A percentile compares a stretch with the other conserved stretches of the same genome.
phyloP scores from a whole-genome alignment of 1,139 yeast species.

The Yamadazyma triangularis region DNA sequence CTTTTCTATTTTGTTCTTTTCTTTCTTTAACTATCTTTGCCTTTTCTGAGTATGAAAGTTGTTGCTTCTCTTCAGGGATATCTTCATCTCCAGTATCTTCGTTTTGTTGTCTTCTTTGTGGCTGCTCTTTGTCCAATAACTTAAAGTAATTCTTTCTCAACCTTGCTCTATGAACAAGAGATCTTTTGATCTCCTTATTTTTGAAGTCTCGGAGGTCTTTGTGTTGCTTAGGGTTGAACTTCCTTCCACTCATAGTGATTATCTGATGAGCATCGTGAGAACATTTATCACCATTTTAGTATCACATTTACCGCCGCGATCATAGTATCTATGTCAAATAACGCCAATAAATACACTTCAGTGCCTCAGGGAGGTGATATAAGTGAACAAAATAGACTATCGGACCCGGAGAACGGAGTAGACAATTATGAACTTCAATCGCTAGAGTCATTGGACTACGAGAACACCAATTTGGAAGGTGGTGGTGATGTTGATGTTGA shows the following conservation, averaged over 20 bases:
- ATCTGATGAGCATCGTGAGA: slow-evolving; percentile 9
- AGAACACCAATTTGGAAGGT: too few species aligned
- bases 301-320: too few species aligned
- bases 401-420: slow-evolving; percentile 1
- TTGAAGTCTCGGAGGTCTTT: slow-evolving; percentile 40
- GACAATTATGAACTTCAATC: slow-evolving; percentile 5
- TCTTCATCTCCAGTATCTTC: slow-evolving; percentile 1
- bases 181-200: slow-evolving; percentile 62
- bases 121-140: slow-evolving; percentile 68
- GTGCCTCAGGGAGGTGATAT: slow-evolving; percentile 11
- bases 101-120: slow-evolving; percentile 4
- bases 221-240: slow-evolving; percentile 17
- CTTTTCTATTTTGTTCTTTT: slow-evolving; percentile 33
- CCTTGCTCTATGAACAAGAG: slow-evolving; percentile 78
- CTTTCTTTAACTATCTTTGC: slow-evolving; percentile 41
- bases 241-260: slow-evolving; percentile 8
- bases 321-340: too few species aligned
- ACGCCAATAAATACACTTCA: slow-evolving; percentile 10
- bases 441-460: slow-evolving; percentile 6
- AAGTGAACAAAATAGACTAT: too few species aligned
- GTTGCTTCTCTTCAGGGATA: slow-evolving; percentile 9
- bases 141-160: slow-evolving; percentile 80
- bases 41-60: slow-evolving; percentile 45
- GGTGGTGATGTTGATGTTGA: too few species aligned
- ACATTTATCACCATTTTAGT: too few species aligned